Percentiles rank a stretch among this genome's conserved stretches.
Evolutionary conservation across 805 yeast genomes (phyloP).

Genomic region (Ogataea parapolymorpha): DNA sequence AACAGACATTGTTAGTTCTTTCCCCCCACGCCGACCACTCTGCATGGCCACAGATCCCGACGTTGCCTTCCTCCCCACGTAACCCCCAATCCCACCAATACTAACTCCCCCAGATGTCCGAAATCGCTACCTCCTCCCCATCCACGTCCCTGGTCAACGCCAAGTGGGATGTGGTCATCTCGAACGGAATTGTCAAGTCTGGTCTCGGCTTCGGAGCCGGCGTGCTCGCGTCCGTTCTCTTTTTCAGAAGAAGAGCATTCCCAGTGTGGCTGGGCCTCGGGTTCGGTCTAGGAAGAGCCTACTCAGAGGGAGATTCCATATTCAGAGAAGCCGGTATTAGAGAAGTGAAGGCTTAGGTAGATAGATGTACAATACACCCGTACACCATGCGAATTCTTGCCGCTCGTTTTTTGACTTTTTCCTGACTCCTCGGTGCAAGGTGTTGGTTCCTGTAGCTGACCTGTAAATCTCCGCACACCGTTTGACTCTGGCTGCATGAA

Average conservation of each 20-base stretch:
- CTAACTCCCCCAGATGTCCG: slow-evolving; percentile 19
- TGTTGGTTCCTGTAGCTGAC: not conserved
- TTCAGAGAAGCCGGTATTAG: slow-evolving; percentile 84
- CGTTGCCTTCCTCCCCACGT: too few relatives aligned
- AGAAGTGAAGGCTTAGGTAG: slow-evolving; percentile 57
- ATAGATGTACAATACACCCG: slow-evolving; percentile 9
- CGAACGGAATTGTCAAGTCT: slow-evolving; percentile 91
- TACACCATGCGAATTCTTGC: slow-evolving; percentile 2
- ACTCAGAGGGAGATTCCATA: slow-evolving; percentile 96
- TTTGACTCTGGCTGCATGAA: slow-evolving; percentile 15
- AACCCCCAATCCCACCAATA: not conserved
- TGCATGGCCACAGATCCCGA: too few relatives aligned
- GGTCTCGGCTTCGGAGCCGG: slow-evolving; percentile 97
- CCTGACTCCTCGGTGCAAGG: slow-evolving; percentile 8
- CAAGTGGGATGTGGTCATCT: slow-evolving; percentile 91
- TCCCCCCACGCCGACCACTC: too few relatives aligned
- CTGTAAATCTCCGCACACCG: not conserved
- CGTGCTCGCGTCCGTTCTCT: slow-evolving; percentile 82
- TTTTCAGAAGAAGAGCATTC: slow-evolving; percentile 92
- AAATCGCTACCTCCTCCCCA: slow-evolving; percentile 20
- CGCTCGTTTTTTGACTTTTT: too few relatives aligned
- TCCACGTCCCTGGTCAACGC: slow-evolving; percentile 31
- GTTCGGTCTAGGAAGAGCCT: slow-evolving; percentile 96
- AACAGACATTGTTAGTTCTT: too few relatives aligned
- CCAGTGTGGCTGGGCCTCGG: slow-evolving; percentile 98